Evolutionary conservation across 2,329 filamentous ascomycete genomes (phyloP).

Genomic region (Botrytis fragariae): DNA sequence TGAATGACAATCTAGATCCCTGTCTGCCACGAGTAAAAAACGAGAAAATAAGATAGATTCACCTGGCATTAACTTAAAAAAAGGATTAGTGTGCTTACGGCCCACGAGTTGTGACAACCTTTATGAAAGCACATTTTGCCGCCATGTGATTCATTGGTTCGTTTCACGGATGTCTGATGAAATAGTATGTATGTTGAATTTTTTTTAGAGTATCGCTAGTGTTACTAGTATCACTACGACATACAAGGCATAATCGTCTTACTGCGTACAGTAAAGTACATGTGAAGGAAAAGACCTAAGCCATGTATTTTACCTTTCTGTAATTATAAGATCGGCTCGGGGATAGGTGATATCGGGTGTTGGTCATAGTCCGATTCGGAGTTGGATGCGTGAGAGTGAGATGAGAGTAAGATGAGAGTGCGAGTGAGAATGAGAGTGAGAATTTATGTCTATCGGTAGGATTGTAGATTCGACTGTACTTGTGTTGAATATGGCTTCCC

Average conservation of each 20-base stretch:
- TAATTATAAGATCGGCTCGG: not conserved
- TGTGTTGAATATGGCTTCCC: not conserved
- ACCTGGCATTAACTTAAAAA: not conserved
- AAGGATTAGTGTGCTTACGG: not conserved
- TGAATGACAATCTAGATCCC: not conserved
- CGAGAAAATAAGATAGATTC: slow-evolving; percentile 11
- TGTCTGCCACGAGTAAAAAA: slow-evolving; percentile 16
- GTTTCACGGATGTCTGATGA: not conserved
- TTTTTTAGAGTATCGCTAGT: not conserved
- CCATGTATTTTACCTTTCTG: not conserved
- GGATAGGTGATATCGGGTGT: not conserved
- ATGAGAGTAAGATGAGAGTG: not conserved
- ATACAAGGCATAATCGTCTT: slow-evolving; percentile 6
- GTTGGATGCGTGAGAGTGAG: not conserved
- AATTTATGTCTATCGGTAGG: not conserved
- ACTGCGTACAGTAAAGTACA: not conserved
- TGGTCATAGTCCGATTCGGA: not conserved
- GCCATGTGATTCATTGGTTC: not conserved
- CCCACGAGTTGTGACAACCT: slow-evolving; percentile 1
- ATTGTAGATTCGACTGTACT: not conserved
- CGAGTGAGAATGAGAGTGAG: not conserved
- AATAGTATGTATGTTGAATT: not conserved
- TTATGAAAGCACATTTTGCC: slow-evolving; percentile 1
- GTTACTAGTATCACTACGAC: not conserved
- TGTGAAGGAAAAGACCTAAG: not conserved